Evolutionary conservation across 805 yeast genomes (phyloP).

Genomic region (Scheffersomyces amazonensis): DNA sequence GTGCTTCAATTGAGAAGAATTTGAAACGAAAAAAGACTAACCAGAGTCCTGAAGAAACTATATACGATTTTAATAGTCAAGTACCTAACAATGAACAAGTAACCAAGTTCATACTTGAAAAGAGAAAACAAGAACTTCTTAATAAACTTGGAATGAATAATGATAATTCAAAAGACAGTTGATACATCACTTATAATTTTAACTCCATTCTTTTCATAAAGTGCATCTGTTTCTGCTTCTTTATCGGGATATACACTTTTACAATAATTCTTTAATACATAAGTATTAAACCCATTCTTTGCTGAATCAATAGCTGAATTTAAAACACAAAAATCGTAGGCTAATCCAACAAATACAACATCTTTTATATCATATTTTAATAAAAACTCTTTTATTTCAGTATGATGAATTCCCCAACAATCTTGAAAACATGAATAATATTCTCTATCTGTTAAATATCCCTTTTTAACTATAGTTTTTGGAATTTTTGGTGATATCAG

Average conservation of each 20-base stretch:
- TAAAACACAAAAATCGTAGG: constrained; percentile 83
- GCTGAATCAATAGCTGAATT: constrained; percentile 72
- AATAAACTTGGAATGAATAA: constrained; percentile 24
- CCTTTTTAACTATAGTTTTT: constrained; percentile 58
- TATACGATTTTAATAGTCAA: constrained; percentile 17
- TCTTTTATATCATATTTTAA: constrained; percentile 46
- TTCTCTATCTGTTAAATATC: constrained; percentile 68
- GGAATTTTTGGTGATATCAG: constrained; percentile 32
- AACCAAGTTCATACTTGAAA: constrained; percentile 44
- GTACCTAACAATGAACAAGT: constrained; percentile 39
- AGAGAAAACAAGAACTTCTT: constrained; percentile 42
- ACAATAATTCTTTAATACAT: constrained; percentile 55
- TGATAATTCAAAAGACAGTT: background rate
- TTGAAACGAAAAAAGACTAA: constrained; percentile 2
- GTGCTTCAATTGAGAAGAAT: constrained; percentile 10
- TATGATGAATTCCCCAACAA: constrained; percentile 67
- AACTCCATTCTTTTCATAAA: constrained; percentile 34
- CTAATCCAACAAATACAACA: constrained; percentile 77
- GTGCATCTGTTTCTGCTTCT: constrained; percentile 27
- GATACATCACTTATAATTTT: constrained; percentile 14
- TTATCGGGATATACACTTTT: constrained; percentile 53
- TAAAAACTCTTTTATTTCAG: constrained; percentile 58
- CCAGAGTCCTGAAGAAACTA: constrained; percentile 5
- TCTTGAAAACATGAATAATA: constrained; percentile 87
- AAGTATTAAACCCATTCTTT: constrained; percentile 58